A percentile compares a stretch with the other conserved stretches of the same genome.
phyloP scores from a whole-genome alignment of 768 basidiomycete genomes.

The Megacollybia marginata region DNA sequence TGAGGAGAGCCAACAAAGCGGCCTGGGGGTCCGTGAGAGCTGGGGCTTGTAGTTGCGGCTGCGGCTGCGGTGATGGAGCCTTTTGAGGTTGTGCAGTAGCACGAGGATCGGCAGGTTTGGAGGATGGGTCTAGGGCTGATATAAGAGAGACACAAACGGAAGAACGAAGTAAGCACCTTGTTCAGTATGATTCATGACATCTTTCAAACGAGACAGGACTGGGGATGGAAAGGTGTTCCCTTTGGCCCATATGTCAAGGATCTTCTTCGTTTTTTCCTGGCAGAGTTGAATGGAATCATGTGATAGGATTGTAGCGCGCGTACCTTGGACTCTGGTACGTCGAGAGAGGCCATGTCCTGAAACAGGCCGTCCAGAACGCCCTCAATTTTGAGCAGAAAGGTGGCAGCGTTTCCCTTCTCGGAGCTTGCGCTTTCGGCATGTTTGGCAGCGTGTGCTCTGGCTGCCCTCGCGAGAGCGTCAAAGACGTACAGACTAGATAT shows the following conservation, averaged over 20 bases:
- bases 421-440: constrained; percentile 50
- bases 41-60: constrained; percentile 17
- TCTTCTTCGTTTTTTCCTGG: constrained; percentile 95
- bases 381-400: constrained; percentile 85
- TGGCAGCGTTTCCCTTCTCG: constrained; percentile 63
- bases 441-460: constrained; percentile 61
- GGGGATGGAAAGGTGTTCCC: constrained; percentile 78
- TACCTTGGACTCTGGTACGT: constrained; percentile 77
- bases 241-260: constrained; percentile 97
- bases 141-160: constrained; percentile 62
- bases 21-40: constrained; percentile 43
- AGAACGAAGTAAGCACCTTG: constrained; percentile 84
- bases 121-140: constrained; percentile 10
- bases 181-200: constrained; percentile 54
- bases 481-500: constrained; percentile 89
- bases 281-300: not conserved
- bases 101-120: constrained; percentile 1
- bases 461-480: constrained; percentile 86
- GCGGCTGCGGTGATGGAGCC: constrained; percentile 23
- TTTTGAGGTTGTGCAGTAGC: constrained; percentile 31
- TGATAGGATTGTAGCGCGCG: constrained; percentile 28
- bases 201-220: constrained; percentile 66
- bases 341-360: constrained; percentile 68
- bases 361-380: constrained; percentile 86
- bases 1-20: constrained; percentile 60